Base-by-base conservation (phyloP, 1,139 yeast genomes). In the Zhuliangozyma blackwelliae region DNA sequence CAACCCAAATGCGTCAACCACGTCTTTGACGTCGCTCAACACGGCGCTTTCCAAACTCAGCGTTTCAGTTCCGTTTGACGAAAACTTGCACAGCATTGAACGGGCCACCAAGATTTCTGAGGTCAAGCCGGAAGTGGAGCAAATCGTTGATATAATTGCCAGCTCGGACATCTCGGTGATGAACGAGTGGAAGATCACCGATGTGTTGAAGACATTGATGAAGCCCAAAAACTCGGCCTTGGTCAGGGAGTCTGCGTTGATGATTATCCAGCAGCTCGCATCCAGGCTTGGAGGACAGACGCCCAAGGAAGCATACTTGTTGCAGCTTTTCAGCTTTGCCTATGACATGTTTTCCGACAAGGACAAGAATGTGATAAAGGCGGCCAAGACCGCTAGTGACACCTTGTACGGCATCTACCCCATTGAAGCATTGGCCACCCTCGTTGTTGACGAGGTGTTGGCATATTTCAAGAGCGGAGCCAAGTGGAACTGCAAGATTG, bases 401-500 rank as follows among this genome's bases (percentile, higher is more conserved):
- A 59, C 87, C 22, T 63, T 90, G 34, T 75, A 79, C 51, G 82
- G 80, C 6, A 65, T 78, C 44, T 84, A 75, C 65, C 89, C 95
- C 29, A 65, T 74, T n/a, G 95, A 88, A 61, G 94, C 95, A 1
- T 71, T 82, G 46, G 82, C 88, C 2, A 70, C 92, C 7, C 75
- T 76, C 10, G 72, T 90, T 26, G 58, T 92, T 34, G 79, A 83
- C 40, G 74, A 67, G 39, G 57, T 87, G 23, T 62, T 86, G 46
- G 58, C 55, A 11, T 89, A 85, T 56, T 72, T 92, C 51, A 70
- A 73, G 43, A 79, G 90, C 2, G 81, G 96, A 35, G 95, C 96
- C 38, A 92, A 90, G 63, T 90, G 97, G 96, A 94, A 87, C 61
- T 75, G 89, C 35, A 90, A 92, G 62, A 55, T 87, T 37, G 95